phyloP scores from a whole-genome alignment of 768 basidiomycete genomes.

The Naganishia onofrii region DNA sequence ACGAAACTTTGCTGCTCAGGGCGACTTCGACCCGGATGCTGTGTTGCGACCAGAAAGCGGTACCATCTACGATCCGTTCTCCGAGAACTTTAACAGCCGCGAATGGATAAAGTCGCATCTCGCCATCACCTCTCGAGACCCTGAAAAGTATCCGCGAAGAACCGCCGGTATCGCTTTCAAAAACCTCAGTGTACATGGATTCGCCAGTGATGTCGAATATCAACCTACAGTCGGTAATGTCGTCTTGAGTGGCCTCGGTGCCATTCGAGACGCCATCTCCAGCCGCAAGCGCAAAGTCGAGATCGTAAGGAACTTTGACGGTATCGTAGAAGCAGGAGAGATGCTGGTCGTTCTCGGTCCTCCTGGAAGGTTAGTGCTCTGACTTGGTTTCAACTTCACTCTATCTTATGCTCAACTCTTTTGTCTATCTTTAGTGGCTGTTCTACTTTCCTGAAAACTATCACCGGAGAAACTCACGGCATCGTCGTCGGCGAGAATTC shows the following conservation, averaged over 20 bases:
- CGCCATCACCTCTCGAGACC: constrained; percentile 35
- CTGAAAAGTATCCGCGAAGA: constrained; percentile 42
- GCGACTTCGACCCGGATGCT: constrained; percentile 21
- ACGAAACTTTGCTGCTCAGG: background rate
- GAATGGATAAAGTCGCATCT: constrained; percentile 51
- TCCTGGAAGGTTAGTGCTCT: constrained; percentile 51
- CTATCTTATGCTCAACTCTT: background rate
- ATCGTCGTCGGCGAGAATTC: constrained; percentile 43
- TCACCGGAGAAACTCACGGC: constrained; percentile 54
- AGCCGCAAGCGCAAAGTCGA: constrained; percentile 46
- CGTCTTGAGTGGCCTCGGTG: constrained; percentile 35
- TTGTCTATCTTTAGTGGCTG: constrained; percentile 44
- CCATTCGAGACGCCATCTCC: constrained; percentile 33
- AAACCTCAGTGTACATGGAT: constrained; percentile 52
- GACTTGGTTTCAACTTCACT: background rate
- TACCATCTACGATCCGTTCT: constrained; percentile 52
- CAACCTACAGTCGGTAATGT: constrained; percentile 56
- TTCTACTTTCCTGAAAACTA: constrained; percentile 58
- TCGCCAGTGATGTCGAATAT: constrained; percentile 52
- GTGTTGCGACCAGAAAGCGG: constrained; percentile 46
- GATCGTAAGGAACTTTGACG: constrained; percentile 66
- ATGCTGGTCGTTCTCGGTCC: constrained; percentile 64
- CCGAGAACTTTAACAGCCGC: constrained; percentile 50
- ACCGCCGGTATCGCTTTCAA: constrained; percentile 54
- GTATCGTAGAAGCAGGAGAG: constrained; percentile 66